Evolutionary conservation across 1,139 yeast species (phyloP), one percentile per base, ranked within the genome.

Genomic region (Oligophagozyma castellii): DNA sequence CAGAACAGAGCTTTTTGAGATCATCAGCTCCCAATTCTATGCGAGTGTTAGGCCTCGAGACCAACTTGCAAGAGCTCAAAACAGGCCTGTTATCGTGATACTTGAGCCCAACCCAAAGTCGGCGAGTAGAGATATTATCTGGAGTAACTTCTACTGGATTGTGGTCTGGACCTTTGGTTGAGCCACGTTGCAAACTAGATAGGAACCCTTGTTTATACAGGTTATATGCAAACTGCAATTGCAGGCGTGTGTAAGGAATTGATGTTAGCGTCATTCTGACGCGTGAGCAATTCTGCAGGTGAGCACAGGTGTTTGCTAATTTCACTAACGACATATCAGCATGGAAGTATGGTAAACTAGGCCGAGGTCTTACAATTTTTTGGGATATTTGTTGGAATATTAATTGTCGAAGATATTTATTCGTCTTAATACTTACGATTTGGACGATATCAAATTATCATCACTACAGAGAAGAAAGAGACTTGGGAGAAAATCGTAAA

Each of bases 151-250:
- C 93, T 1, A 71, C 73, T 12, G 80, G 77, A 20, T 46, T 47
- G 23, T 58, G 40, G 53, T 92, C 96, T 12, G 98, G 98, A 1
- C 95, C 95, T n/a, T 67, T 55, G 3, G 71, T 62, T n/a, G 92
- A 78, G 3, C 98, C 99, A 44, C 81, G 69, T 51, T 80, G 93
- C 30, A 92, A 67, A 6, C 84, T 70, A 2, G 84, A 69, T 30
- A 92, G 63, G 53, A 86, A 83, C 2, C 99, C 99, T 56, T 86
- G 93, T 41, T 75, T 78, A 59, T 89, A 81, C 28, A 89, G 67
- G 23, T 86, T 89, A 32, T 80, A 62, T 8, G 93, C 81, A 29
- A 89, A 67, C 47, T 79, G 83, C 36, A 92, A 63, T 51, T 86
- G 93, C 43, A 83, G 62, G 46, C 79, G 74, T 16, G 86, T 70